phyloP scores from a whole-genome alignment of 2,329 filamentous ascomycete genomes.

The Hypomyces rosellus region DNA sequence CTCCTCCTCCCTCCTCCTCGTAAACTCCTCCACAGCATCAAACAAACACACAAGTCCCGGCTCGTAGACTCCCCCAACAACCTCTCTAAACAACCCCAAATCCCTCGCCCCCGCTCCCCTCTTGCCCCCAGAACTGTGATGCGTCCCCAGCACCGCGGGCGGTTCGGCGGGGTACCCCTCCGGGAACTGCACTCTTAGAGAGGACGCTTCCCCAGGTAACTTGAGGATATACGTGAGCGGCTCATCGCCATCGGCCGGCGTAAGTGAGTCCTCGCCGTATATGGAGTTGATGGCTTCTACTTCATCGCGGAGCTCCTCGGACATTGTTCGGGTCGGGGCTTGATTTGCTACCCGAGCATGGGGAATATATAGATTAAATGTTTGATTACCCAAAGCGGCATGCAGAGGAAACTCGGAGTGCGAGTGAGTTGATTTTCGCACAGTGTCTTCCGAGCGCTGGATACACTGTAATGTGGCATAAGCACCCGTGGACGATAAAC shows the following conservation, averaged over 20 bases:
- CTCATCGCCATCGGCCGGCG: conserved; percentile 29
- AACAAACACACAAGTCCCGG: conserved; percentile 80
- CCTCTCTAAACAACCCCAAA: conserved; percentile 61
- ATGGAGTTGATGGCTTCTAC: conserved; percentile 80
- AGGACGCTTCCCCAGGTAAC: conserved; percentile 57
- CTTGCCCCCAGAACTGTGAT: conserved; percentile 69
- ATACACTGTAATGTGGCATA: conserved; percentile 1
- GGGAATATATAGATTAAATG: not conserved
- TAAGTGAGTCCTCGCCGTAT: conserved; percentile 63
- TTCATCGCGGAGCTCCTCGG: conserved; percentile 62
- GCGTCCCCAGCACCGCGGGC: conserved; percentile 68
- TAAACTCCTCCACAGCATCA: conserved; percentile 76
- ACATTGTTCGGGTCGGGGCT: conserved; percentile 32
- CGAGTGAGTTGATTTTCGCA: conserved; percentile 9
- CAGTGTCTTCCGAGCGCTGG: not conserved
- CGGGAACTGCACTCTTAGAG: conserved; percentile 62
- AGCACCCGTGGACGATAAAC: too few relatives aligned
- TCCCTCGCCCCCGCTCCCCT: conserved; percentile 68
- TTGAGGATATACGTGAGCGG: conserved; percentile 52
- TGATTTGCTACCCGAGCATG: not conserved
- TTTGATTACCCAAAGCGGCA: too few relatives aligned
- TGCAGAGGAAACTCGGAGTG: too few relatives aligned
- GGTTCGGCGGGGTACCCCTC: conserved; percentile 66
- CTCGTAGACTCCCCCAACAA: conserved; percentile 61
- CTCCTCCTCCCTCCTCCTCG: conserved; percentile 34